Evolutionary conservation across 179 eudicot species (phyloP).

Genomic region (Heliamphora pulchella): DNA sequence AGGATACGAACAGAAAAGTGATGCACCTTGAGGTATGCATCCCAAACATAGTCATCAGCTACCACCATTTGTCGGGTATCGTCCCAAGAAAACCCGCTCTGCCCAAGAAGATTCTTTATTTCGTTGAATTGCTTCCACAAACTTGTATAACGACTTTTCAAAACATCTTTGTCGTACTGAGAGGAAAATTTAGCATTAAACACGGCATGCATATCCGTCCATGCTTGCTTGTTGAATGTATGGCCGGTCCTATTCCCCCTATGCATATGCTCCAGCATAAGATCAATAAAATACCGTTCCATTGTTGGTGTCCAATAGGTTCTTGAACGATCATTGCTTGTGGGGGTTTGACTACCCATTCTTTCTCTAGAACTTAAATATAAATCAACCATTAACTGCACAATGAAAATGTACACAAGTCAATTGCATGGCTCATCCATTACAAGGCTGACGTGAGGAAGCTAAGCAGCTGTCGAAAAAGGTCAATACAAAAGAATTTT

Average conservation of each 20-base stretch:
- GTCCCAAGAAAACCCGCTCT: conserved; percentile 33
- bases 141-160: conserved; percentile 32
- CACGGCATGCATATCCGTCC: conserved; percentile 29
- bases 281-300: conserved; percentile 33
- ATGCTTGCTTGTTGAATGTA: conserved; percentile 36
- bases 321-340: conserved; percentile 26
- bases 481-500: background rate
- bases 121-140: conserved; percentile 34
- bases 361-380: background rate
- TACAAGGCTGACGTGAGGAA: background rate
- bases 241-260: conserved; percentile 35
- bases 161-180: conserved; percentile 32
- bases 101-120: conserved; percentile 29
- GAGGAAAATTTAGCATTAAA: conserved; percentile 31
- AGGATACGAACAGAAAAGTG: background rate
- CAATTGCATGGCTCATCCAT: background rate
- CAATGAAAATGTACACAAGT: background rate
- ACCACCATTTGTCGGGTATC: conserved; percentile 30
- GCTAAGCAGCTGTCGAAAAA: background rate
- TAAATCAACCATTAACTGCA: conserved; percentile 11
- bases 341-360: conserved; percentile 23
- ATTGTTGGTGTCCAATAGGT: conserved; percentile 34
- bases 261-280: conserved; percentile 36
- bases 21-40: conserved; percentile 30
- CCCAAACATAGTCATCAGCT: conserved; percentile 34